Evolutionary conservation across 768 basidiomycete species (phyloP).

Genomic region (Panellus pusillus): DNA sequence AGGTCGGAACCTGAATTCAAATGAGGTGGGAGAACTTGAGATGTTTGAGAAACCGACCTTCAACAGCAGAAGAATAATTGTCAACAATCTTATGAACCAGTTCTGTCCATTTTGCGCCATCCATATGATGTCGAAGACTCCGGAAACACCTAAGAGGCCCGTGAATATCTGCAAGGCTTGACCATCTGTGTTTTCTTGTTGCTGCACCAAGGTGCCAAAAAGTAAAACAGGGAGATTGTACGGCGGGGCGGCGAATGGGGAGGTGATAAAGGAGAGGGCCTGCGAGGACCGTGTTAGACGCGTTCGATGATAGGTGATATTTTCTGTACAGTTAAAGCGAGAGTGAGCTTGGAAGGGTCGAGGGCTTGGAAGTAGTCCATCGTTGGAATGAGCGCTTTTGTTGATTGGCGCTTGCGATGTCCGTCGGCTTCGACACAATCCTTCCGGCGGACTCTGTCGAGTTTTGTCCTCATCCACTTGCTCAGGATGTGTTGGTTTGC

Average conservation of each 20-base stretch:
- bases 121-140: slow-evolving; percentile 73
- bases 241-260: slow-evolving; percentile 55
- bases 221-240: slow-evolving; percentile 87
- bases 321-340: slow-evolving; percentile 58
- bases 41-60: slow-evolving; percentile 42
- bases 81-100: slow-evolving; percentile 55
- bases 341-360: slow-evolving; percentile 69
- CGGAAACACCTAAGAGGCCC: slow-evolving; percentile 58
- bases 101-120: slow-evolving; percentile 55
- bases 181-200: slow-evolving; percentile 62
- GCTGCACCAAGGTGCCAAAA: slow-evolving; percentile 66
- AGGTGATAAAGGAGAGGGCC: slow-evolving; percentile 61
- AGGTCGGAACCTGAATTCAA: slow-evolving; percentile 54
- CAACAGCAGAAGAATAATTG: slow-evolving; percentile 53
- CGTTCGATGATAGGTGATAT: neutral
- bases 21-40: neutral
- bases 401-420: neutral
- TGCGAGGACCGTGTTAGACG: slow-evolving; percentile 26
- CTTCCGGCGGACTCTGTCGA: slow-evolving; percentile 90
- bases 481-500: slow-evolving; percentile 70
- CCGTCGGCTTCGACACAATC: slow-evolving; percentile 52
- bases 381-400: slow-evolving; percentile 9
- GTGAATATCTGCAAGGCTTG: slow-evolving; percentile 69
- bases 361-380: slow-evolving; percentile 73
- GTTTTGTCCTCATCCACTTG: slow-evolving; percentile 74